Percentiles rank a stretch among this genome's conserved stretches.
These are phyloP conservation scores for Lactifluus pinguis DNA, from an alignment of 768 basidiomycete genomes.

Conservation along the genomic window DNA sequence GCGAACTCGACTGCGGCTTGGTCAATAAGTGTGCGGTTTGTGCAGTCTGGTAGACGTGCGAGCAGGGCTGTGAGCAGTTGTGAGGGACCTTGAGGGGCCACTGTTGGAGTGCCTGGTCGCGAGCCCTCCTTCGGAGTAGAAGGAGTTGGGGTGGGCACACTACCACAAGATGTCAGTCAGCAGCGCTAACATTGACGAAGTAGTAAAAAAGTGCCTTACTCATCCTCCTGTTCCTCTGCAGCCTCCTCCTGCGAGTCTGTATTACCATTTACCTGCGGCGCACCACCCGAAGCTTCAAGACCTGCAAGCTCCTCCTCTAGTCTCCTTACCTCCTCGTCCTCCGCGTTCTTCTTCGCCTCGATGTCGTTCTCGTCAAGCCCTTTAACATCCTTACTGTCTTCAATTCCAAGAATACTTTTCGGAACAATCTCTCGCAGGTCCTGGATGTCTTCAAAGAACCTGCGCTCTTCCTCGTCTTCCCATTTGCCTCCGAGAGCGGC, in stretches of 20 bases:
- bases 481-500: slow-evolving; percentile 70
- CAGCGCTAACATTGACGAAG: background rate
- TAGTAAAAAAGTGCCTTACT: slow-evolving; percentile 21
- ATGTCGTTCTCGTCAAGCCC: slow-evolving; percentile 34
- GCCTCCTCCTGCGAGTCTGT: slow-evolving; percentile 15
- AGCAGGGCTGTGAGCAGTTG: slow-evolving; percentile 88
- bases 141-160: slow-evolving; percentile 52
- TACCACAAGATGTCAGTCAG: slow-evolving; percentile 12
- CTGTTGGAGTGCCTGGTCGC: slow-evolving; percentile 49
- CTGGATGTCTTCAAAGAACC: slow-evolving; percentile 88
- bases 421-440: slow-evolving; percentile 92
- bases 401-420: slow-evolving; percentile 72
- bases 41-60: slow-evolving; percentile 88
- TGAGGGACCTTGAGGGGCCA: slow-evolving; percentile 84
- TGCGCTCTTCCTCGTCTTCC: slow-evolving; percentile 95
- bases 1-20: slow-evolving; percentile 94
- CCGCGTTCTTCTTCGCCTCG: slow-evolving; percentile 48
- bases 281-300: slow-evolving; percentile 34
- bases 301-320: slow-evolving; percentile 72
- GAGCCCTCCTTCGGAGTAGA: slow-evolving; percentile 51
- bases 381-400: slow-evolving; percentile 29
- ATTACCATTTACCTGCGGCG: slow-evolving; percentile 10
- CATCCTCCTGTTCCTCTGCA: slow-evolving; percentile 23
- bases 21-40: slow-evolving; percentile 81
- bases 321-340: slow-evolving; percentile 63